Evolutionary conservation across 2,329 filamentous ascomycete species (phyloP).

Genomic region (Trichoderma arundinaceum): DNA sequence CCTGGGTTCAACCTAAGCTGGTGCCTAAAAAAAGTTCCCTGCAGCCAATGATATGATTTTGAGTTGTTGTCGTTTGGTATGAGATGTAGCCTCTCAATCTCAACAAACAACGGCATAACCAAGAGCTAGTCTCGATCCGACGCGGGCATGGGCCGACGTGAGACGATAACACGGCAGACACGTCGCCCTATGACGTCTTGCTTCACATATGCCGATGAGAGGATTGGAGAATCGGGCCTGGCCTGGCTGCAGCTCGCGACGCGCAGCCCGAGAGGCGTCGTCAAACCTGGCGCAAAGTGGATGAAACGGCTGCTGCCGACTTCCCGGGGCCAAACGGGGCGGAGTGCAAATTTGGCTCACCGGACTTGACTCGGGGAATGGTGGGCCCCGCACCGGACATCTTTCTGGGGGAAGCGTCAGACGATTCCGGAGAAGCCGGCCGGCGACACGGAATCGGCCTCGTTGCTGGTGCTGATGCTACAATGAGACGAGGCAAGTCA

Average conservation of each 20-base stretch:
- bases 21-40: not conserved
- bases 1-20: not conserved
- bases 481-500: no score
- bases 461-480: no score
- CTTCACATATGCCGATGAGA: not conserved
- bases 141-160: not conserved
- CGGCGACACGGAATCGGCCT: no score
- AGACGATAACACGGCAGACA: conserved; percentile 2
- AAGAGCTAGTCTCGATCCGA: not conserved
- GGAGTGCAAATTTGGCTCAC: conserved; percentile 1
- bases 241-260: not conserved
- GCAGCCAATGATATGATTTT: no score
- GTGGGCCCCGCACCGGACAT: no score
- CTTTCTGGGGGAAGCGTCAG: not conserved
- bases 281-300: not conserved
- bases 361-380: conserved; percentile 24
- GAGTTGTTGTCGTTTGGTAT: no score
- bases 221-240: not conserved
- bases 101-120: not conserved
- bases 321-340: not conserved
- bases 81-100: not conserved
- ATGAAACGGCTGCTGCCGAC: not conserved
- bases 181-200: not conserved
- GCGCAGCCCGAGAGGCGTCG: not conserved
- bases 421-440: conserved; percentile 7